Evolutionary conservation across 192 early-diverging fungal genomes (phyloP).

Genomic region (Bifiguratus adelaidae): DNA sequence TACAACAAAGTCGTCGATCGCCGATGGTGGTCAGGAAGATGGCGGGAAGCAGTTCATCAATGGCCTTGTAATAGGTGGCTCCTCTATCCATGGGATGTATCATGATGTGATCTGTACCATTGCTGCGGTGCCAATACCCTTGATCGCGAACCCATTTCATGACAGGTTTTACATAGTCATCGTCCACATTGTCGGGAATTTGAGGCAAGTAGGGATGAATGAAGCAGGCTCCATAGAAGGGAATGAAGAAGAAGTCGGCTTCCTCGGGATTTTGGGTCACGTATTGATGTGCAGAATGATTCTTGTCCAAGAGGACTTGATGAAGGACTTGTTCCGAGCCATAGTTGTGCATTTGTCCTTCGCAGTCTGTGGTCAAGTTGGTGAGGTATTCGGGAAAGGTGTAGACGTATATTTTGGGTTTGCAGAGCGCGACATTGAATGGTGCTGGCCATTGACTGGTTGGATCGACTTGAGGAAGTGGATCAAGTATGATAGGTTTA

Average conservation of each 20-base stretch:
- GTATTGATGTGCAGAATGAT: constrained; percentile 18
- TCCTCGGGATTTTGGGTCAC: constrained; percentile 32
- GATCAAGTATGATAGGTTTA: too few relatives aligned
- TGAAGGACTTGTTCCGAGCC: constrained; percentile 25
- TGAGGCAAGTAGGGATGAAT: constrained; percentile 13
- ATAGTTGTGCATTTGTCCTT: constrained; percentile 21
- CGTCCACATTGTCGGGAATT: constrained; percentile 23
- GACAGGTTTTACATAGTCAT: constrained; percentile 25
- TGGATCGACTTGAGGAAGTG: too few relatives aligned
- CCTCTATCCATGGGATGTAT: constrained; percentile 30
- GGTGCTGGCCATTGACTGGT: constrained; percentile 27
- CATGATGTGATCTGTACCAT: constrained; percentile 28
- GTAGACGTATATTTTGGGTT: constrained; percentile 32
- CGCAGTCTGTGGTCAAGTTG: constrained; percentile 2
- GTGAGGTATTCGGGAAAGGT: constrained; percentile 17
- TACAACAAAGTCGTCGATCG: constrained; percentile 16
- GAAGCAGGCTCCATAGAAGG: constrained; percentile 32
- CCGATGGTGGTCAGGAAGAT: constrained; percentile 33
- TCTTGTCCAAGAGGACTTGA: constrained; percentile 12
- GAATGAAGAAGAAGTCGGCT: constrained; percentile 33
- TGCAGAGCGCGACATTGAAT: constrained; percentile 19
- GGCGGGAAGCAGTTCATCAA: constrained; percentile 11
- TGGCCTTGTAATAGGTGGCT: constrained; percentile 21
- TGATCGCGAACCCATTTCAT: constrained; percentile 26
- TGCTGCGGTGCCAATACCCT: constrained; percentile 25